Percentiles rank a stretch among this genome's conserved stretches.
These are phyloP conservation scores for Xerocomus amazonicus DNA, from an alignment of 1,284 basidiomycete genomes.

Conservation along the genomic window DNA sequence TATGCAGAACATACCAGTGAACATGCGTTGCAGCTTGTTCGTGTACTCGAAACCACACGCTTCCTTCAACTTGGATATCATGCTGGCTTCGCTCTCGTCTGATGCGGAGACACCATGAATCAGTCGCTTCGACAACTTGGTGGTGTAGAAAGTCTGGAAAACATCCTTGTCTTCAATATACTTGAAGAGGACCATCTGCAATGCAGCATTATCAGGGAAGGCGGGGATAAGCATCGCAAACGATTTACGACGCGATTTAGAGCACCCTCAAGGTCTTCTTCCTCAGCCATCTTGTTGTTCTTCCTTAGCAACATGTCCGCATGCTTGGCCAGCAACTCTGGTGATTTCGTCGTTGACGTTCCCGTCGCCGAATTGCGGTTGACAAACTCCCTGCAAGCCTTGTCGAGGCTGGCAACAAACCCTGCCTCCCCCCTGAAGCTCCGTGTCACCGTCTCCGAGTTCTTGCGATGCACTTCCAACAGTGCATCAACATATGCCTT, in stretches of 20 bases:
- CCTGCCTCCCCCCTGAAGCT: conserved; percentile 95
- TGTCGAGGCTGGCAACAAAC: conserved; percentile 92
- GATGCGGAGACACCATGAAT: conserved; percentile 93
- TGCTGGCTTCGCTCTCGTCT: conserved; percentile 95
- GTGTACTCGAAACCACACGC: conserved; percentile 99
- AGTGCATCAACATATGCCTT: conserved; percentile 94
- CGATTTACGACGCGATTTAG: conserved; percentile 83
- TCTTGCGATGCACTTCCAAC: conserved; percentile 89
- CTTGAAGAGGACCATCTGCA: conserved; percentile 97
- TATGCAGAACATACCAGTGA: conserved; percentile 65
- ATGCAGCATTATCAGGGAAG: neutral
- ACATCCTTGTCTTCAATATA: conserved; percentile 99
- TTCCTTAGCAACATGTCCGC: conserved; percentile 90
- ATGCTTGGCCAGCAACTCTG: conserved; percentile 93
- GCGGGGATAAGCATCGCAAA: neutral
- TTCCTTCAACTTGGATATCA: conserved; percentile 99
- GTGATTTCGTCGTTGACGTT: conserved; percentile 81
- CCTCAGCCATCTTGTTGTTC: conserved; percentile 95
- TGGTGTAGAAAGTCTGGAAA: conserved; percentile 99
- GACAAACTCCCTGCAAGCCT: conserved; percentile 95
- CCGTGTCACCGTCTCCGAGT: conserved; percentile 84
- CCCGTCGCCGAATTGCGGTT: conserved; percentile 93
- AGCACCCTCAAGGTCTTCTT: conserved; percentile 85
- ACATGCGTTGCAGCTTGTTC: conserved; percentile 97
- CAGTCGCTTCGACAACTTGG: conserved; percentile 92